Conservation (phyloP, 164 flowering plant genomes). For the Umbellularia californica region DNA sequence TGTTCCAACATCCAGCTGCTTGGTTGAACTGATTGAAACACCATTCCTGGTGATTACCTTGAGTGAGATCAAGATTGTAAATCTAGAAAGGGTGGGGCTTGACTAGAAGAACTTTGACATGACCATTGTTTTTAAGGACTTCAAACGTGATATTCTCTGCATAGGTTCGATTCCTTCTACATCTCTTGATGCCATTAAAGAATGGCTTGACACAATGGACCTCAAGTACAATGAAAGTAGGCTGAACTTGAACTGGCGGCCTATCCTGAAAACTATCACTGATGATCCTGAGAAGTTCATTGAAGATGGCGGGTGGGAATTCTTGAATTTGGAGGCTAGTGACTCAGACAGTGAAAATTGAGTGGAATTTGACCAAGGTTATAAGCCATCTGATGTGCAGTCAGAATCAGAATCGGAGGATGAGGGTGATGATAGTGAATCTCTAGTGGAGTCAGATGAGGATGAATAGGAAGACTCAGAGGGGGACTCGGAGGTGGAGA, state of each 20-base stretch:
- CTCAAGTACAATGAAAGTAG: constrained; percentile 84
- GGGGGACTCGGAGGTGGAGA: constrained; percentile 65
- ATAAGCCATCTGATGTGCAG: constrained; percentile 66
- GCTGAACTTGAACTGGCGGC: constrained; percentile 68
- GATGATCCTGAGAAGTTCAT: constrained; percentile 73
- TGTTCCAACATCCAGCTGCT: constrained; percentile 73
- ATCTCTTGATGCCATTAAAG: constrained; percentile 79
- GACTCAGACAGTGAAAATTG: constrained; percentile 68
- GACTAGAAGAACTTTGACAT: constrained; percentile 84
- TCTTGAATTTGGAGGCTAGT: constrained; percentile 71
- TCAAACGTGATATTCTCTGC: constrained; percentile 70
- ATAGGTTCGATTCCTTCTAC: constrained; percentile 79
- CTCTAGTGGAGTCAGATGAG: constrained; percentile 72
- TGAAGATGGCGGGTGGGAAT: constrained; percentile 88
- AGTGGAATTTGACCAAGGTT: constrained; percentile 70
- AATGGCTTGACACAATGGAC: constrained; percentile 82
- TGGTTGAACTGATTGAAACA: constrained; percentile 71
- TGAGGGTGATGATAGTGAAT: constrained; percentile 57
- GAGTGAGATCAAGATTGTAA: constrained; percentile 81
- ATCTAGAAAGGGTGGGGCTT: constrained; percentile 75
- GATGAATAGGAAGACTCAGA: constrained; percentile 57
- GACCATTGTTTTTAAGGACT: constrained; percentile 84
- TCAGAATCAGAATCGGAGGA: constrained; percentile 66
- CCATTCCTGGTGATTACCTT: constrained; percentile 71
- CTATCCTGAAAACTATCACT: constrained; percentile 61